Evolutionary conservation across 768 basidiomycete species (phyloP).

Genomic region (Hygrophorus russula): DNA sequence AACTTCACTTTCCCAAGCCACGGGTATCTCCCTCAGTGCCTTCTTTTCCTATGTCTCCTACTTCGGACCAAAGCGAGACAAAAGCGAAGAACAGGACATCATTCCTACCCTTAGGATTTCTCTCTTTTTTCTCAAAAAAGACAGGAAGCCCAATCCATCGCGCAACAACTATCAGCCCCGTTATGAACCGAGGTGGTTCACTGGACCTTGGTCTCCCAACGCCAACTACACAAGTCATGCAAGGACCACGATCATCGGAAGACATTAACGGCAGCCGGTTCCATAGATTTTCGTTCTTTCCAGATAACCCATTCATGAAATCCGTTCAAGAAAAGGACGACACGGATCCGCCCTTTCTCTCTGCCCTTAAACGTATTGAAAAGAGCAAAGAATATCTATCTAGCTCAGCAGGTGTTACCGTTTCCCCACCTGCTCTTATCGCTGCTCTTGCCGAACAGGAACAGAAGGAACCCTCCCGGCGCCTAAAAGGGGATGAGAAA

Average conservation of each 20-base stretch:
- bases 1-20: conserved; percentile 16
- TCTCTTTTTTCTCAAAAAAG: conserved; percentile 30
- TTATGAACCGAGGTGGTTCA: conserved; percentile 22
- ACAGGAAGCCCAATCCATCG: conserved; percentile 7
- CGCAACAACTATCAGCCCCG: conserved; percentile 12
- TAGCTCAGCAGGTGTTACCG: conserved; percentile 38
- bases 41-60: conserved; percentile 14
- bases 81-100: conserved; percentile 18
- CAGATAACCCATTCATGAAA: conserved; percentile 15
- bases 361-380: conserved; percentile 30
- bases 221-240: conserved; percentile 6
- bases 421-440: conserved; percentile 38
- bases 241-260: conserved; percentile 14
- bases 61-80: conserved; percentile 2
- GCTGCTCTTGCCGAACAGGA: conserved; percentile 41
- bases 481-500: conserved; percentile 46
- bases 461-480: conserved; percentile 21
- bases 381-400: conserved; percentile 31
- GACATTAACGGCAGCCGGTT: conserved; percentile 18
- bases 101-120: conserved; percentile 27
- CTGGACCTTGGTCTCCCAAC: conserved; percentile 25
- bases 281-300: conserved; percentile 30
- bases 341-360: conserved; percentile 22
- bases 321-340: conserved; percentile 7
- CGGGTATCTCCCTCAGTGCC: conserved; percentile 20